Base-by-base conservation (phyloP, 139 green algal genomes). In the Diplosphaera chodatii region DNA sequence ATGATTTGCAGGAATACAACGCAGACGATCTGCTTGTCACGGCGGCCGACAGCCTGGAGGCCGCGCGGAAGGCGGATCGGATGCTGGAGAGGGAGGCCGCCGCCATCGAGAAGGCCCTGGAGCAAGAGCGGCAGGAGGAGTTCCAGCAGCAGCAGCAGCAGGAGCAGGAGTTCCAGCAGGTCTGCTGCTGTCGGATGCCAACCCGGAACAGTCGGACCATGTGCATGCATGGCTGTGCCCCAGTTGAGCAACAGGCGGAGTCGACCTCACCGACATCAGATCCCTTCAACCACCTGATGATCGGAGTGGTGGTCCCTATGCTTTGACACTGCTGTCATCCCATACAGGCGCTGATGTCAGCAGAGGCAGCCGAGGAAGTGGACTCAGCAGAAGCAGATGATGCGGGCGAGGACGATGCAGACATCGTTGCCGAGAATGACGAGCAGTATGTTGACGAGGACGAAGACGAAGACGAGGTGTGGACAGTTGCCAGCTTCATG, bases 141-240 rank as follows among this genome's bases (percentile, higher is more conserved):
- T 82, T 77, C 37, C 72, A 82, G 59, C 5, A 65, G 27, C 25
- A 32, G 59, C 27, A 6, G 27, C 25, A 32, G 25, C 27, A 3
- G 59, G 55, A n/a, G 55, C 55, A 28, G 22, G 55, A 63, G 55
- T 20, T 48, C 37, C 37, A 48, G 37, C 37, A 48, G 37, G 37
- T 48, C 37, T 6, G 37, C 37, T 20, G 8, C 8, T 10, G 6
- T 48, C 8, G 37, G 8, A 48, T 48, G 37, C 37, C 10, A n/a
- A n/a, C n/a, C n/a, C n/a, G n/a, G n/a, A n/a, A n/a, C n/a, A n/a
- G n/a, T n/a, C n/a, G n/a, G n/a, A n/a, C n/a, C n/a, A n/a, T n/a
- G n/a, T n/a, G n/a, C n/a, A n/a, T n/a, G n/a, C n/a, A n/a, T n/a
- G n/a, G n/a, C n/a, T n/a, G n/a, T n/a, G n/a, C n/a, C n/a, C n/a